These are phyloP conservation scores for Alternaria tenuissima DNA, from an alignment of 2,329 filamentous ascomycete species.

Conservation along the genomic window DNA sequence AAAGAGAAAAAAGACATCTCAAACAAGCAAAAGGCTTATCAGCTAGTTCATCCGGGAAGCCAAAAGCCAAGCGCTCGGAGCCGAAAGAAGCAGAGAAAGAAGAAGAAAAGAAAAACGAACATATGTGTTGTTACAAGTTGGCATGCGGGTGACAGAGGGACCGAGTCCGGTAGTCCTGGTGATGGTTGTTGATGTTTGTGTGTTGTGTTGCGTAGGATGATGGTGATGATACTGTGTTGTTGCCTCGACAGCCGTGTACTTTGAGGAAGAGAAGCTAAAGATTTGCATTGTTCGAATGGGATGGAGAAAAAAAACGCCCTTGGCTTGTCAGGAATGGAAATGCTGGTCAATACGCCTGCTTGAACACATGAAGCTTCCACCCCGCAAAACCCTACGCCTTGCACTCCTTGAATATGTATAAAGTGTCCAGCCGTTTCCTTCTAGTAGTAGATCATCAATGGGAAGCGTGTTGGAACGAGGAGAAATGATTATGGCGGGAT, in stretches of 20 bases:
- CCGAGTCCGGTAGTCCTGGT: slow-evolving; percentile 9
- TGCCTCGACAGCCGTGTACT: not conserved
- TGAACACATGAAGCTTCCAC: slow-evolving; percentile 3
- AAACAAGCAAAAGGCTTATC: not conserved
- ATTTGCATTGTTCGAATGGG: slow-evolving; percentile 11
- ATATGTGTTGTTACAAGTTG: slow-evolving; percentile 21
- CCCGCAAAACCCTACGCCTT: slow-evolving; percentile 28
- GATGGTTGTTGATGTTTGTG: slow-evolving; percentile 10
- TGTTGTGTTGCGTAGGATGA: not conserved
- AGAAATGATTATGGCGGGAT: slow-evolving; percentile 10
- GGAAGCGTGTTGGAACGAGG: slow-evolving; percentile 14
- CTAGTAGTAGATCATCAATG: slow-evolving; percentile 30
- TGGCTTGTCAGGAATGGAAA: slow-evolving; percentile 4
- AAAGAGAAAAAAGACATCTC: not conserved
- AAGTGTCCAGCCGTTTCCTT: slow-evolving; percentile 42
- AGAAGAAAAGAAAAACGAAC: slow-evolving; percentile 10
- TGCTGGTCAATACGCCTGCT: slow-evolving; percentile 14
- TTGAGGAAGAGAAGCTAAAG: not conserved
- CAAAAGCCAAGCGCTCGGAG: slow-evolving; percentile 9
- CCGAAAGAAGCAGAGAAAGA: not conserved
- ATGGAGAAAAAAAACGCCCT: slow-evolving; percentile 2
- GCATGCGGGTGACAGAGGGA: slow-evolving; percentile 9
- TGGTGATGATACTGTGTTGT: slow-evolving; percentile 4
- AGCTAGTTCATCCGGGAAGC: not conserved
- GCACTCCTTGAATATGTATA: slow-evolving; percentile 24